These are phyloP conservation scores for Tolypocladium amazonense DNA, from an alignment of 2,329 filamentous ascomycete genomes.

Conservation along the genomic window DNA sequence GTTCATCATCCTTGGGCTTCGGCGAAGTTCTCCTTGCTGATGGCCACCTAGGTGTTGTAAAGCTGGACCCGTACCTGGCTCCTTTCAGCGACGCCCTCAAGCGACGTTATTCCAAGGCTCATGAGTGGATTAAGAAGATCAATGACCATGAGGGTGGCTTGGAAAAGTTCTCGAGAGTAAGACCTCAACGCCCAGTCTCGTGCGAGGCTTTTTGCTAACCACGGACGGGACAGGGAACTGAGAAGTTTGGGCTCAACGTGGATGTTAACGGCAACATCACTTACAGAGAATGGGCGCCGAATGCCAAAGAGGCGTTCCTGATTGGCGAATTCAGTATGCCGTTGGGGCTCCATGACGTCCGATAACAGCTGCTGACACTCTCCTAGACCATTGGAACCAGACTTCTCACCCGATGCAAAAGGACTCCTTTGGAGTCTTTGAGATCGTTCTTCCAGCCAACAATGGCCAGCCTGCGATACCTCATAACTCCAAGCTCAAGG, in stretches of 20 bases:
- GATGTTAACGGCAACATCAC: constrained; percentile 71
- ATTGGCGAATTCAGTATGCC: constrained; percentile 86
- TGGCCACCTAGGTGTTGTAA: constrained; percentile 57
- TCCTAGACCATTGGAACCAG: constrained; percentile 72
- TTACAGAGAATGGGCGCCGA: constrained; percentile 96
- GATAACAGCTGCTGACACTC: constrained; percentile 15
- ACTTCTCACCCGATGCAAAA: constrained; percentile 80
- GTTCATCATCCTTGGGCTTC: constrained; percentile 7
- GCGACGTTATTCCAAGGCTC: constrained; percentile 65
- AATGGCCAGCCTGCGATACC: constrained; percentile 69
- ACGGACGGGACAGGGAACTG: constrained; percentile 55
- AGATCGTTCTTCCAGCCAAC: constrained; percentile 64
- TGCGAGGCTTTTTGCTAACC: neutral
- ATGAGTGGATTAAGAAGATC: constrained; percentile 80
- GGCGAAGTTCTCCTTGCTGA: constrained; percentile 1
- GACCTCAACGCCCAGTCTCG: constrained; percentile 10
- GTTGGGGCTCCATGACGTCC: neutral
- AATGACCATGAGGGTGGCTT: constrained; percentile 77
- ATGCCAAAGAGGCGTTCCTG: constrained; percentile 72
- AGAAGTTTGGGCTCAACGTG: constrained; percentile 79
- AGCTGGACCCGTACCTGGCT: constrained; percentile 80
- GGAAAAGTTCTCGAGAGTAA: constrained; percentile 79
- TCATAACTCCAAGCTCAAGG: constrained; percentile 96
- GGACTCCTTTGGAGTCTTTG: constrained; percentile 76
- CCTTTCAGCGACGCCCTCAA: constrained; percentile 73